phyloP scores from a whole-genome alignment of 345 rosid genomes.

The Ceriops decandra region DNA sequence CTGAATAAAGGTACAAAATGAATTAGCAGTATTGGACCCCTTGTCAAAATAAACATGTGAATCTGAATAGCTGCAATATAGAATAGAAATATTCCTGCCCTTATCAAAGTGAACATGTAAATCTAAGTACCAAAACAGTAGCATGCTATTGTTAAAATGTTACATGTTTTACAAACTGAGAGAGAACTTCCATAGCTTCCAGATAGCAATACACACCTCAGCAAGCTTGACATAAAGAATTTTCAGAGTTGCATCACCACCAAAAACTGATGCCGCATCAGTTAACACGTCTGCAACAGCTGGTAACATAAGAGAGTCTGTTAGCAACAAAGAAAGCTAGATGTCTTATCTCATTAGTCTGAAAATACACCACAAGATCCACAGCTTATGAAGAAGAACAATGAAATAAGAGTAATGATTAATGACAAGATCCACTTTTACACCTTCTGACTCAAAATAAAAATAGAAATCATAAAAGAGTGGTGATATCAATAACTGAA shows the following conservation, averaged over 20 bases:
- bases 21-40: too few species aligned
- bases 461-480: not conserved
- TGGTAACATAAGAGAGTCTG: slow-evolving; percentile 42
- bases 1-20: too few species aligned
- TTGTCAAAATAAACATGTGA: too few species aligned
- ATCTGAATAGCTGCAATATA: too few species aligned
- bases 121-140: not conserved
- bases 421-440: not conserved
- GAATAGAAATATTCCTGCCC: too few species aligned
- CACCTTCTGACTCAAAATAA: not conserved
- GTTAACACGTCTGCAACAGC: slow-evolving; percentile 95
- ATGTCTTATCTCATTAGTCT: not conserved
- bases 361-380: not conserved
- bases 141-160: not conserved
- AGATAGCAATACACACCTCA: slow-evolving; percentile 51
- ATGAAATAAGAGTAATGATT: not conserved
- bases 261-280: slow-evolving; percentile 88
- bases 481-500: too few species aligned
- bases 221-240: slow-evolving; percentile 82
- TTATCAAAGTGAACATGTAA: not conserved
- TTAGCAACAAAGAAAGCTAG: slow-evolving; percentile 31
- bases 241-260: slow-evolving; percentile 81
- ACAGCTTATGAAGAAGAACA: not conserved
- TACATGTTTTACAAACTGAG: not conserved
- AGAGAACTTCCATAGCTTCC: not conserved